Evolutionary conservation across 2,329 filamentous ascomycete species (phyloP).

Genomic region (Penicillium occitanis): DNA sequence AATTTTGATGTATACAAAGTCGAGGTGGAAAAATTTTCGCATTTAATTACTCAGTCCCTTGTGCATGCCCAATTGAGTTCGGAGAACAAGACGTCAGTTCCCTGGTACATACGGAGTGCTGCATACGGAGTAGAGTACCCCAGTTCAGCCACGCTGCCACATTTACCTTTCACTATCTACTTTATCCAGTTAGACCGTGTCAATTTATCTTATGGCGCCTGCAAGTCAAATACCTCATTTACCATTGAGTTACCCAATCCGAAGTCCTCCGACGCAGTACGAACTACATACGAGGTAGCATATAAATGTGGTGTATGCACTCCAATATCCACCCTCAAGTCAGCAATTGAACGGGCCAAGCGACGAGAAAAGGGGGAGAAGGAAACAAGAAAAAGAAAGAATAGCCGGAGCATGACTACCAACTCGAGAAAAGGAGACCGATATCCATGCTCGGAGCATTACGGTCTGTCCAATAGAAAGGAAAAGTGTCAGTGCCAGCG

Average conservation of each 20-base stretch:
- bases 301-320: neutral
- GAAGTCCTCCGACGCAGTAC: neutral
- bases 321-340: neutral
- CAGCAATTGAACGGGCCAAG: neutral
- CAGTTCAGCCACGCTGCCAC: slow-evolving; percentile 6
- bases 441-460: slow-evolving; percentile 5
- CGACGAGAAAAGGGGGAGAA: neutral
- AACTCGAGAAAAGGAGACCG: slow-evolving; percentile 4
- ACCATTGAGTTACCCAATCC: neutral
- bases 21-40: neutral
- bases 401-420: slow-evolving; percentile 1
- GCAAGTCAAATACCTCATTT: slow-evolving; percentile 3
- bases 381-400: neutral
- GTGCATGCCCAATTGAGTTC: neutral
- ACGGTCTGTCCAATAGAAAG: neutral
- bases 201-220: slow-evolving; percentile 4
- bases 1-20: neutral
- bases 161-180: neutral
- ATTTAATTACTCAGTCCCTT: neutral
- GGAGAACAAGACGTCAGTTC: neutral
- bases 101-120: neutral
- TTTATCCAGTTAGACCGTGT: slow-evolving; percentile 5
- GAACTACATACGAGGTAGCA: neutral
- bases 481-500: neutral
- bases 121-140: neutral